A percentile compares a stretch with the other conserved stretches of the same genome.
Conservation (phyloP, 164 flowering plant species). For the Euptelea pleiosperma region DNA sequence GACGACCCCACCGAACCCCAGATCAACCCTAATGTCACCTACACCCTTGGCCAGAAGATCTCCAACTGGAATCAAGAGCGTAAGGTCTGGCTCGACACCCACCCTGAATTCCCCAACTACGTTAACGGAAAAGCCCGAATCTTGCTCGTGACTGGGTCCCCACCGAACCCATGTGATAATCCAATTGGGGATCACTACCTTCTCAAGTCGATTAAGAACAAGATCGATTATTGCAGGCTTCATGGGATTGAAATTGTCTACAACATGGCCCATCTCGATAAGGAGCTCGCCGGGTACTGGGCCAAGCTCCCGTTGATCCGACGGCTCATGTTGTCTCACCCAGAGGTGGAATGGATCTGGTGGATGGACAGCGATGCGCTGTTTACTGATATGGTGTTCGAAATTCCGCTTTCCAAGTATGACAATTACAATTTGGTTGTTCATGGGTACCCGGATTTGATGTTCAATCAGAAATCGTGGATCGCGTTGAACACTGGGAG, state of each 20-base stretch:
- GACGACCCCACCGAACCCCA: slow-evolving; percentile 27
- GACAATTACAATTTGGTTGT: slow-evolving; percentile 58
- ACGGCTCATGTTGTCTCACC: slow-evolving; percentile 75
- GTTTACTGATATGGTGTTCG: slow-evolving; percentile 90
- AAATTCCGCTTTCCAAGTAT: slow-evolving; percentile 70
- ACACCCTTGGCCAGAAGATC: slow-evolving; percentile 67
- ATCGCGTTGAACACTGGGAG: slow-evolving; percentile 87
- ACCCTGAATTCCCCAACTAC: slow-evolving; percentile 56
- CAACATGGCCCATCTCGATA: slow-evolving; percentile 80
- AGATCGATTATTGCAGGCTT: slow-evolving; percentile 84
- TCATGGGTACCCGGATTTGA: slow-evolving; percentile 84
- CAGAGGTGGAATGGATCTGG: slow-evolving; percentile 96
- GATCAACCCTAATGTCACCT: slow-evolving; percentile 46
- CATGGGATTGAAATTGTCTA: slow-evolving; percentile 89
- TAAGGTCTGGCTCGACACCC: slow-evolving; percentile 50
- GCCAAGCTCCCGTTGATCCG: slow-evolving; percentile 82
- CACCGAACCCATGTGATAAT: slow-evolving; percentile 84
- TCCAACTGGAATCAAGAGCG: slow-evolving; percentile 58
- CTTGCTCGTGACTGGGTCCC: slow-evolving; percentile 75
- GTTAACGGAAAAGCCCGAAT: slow-evolving; percentile 53
- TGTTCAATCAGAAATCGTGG: slow-evolving; percentile 81
- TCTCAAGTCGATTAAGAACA: slow-evolving; percentile 72
- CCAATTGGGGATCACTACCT: slow-evolving; percentile 87
- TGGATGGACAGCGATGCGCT: slow-evolving; percentile 99
- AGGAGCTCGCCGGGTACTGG: slow-evolving; percentile 86